Evolutionary conservation across 495 filamentous ascomycete genomes (phyloP).

Genomic region (Hyphodiscus hymeniophilus): DNA sequence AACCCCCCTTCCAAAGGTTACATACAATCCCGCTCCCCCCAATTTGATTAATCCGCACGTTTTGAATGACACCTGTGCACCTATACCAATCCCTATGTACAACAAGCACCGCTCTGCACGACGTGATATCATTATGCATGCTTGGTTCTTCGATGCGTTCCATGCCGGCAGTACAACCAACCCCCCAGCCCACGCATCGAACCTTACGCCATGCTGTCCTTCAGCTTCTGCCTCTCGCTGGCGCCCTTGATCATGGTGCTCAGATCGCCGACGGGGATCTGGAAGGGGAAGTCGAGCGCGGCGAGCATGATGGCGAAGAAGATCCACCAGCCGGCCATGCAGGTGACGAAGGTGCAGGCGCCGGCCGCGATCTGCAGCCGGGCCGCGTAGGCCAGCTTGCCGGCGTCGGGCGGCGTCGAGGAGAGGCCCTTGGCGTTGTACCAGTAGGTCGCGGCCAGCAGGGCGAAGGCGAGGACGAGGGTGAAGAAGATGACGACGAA

Average conservation of each 20-base stretch:
- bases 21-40: no score
- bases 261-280: constrained; percentile 53
- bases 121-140: no score
- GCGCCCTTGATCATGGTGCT: constrained; percentile 32
- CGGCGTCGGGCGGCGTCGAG: not conserved
- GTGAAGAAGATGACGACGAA: constrained; percentile 60
- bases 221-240: no score
- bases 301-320: constrained; percentile 56
- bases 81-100: no score
- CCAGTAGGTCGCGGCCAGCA: constrained; percentile 48
- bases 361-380: constrained; percentile 34
- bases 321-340: constrained; percentile 55
- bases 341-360: constrained; percentile 47
- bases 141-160: no score
- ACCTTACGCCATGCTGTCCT: no score
- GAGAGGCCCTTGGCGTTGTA: not conserved
- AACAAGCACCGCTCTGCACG: no score
- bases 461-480: constrained; percentile 48
- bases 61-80: no score
- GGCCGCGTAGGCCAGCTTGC: constrained; percentile 13
- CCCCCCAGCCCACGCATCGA: no score
- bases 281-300: constrained; percentile 50
- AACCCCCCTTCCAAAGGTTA: no score
- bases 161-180: no score
- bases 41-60: no score